Conservation (phyloP, 768 basidiomycete species). For the Macrolepiota dolichaula region DNA sequence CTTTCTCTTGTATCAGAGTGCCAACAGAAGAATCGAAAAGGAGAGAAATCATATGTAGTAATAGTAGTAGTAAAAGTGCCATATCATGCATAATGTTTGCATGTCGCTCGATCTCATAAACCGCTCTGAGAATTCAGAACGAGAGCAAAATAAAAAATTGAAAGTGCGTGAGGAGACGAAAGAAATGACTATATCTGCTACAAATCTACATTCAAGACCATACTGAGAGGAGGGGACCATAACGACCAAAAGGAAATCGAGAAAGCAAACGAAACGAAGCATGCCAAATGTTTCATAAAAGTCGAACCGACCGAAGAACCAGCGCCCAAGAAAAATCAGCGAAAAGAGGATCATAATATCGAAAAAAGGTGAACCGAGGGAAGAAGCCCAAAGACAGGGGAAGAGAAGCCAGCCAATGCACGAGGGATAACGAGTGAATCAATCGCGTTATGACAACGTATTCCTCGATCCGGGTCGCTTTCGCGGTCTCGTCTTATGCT, state of each 20-base stretch:
- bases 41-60: slow-evolving; percentile 3
- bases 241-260: background rate
- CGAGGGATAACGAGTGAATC: background rate
- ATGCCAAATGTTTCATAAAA: background rate
- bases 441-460: slow-evolving; percentile 28
- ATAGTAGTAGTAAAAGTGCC: slow-evolving; percentile 4
- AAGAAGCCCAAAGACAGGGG: background rate
- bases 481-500: slow-evolving; percentile 17
- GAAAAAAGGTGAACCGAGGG: background rate
- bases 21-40: background rate
- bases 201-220: slow-evolving; percentile 6
- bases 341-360: slow-evolving; percentile 11
- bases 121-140: slow-evolving; percentile 6
- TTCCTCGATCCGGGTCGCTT: slow-evolving; percentile 35
- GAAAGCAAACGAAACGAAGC: background rate
- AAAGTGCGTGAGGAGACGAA: slow-evolving; percentile 1
- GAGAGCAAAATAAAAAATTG: background rate
- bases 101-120: background rate
- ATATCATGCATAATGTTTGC: slow-evolving; percentile 1
- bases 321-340: slow-evolving; percentile 1
- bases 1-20: slow-evolving; percentile 3
- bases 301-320: slow-evolving; percentile 1
- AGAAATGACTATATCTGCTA: slow-evolving; percentile 4
- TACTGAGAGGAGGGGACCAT: background rate
- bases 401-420: background rate